A percentile compares a stretch with the other conserved stretches of the same genome.
Conservation (phyloP, 1,139 yeast species). For the Blastobotrys indianensis region DNA sequence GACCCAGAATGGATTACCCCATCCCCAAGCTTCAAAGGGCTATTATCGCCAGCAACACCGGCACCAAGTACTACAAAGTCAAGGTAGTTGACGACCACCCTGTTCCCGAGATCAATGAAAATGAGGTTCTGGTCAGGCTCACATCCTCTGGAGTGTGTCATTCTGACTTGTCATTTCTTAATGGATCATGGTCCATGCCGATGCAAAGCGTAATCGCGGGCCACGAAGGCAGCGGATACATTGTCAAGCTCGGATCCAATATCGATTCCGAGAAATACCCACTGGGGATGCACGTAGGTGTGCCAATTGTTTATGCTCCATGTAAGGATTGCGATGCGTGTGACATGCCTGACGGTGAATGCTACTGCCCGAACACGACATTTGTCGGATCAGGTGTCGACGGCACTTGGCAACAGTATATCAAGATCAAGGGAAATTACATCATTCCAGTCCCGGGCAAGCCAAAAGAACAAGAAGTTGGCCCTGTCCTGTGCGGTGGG, state of each 20-base stretch:
- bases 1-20: background rate
- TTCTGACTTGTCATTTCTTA: conserved; percentile 31
- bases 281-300: conserved; percentile 24
- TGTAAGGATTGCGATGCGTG: conserved; percentile 23
- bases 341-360: conserved; percentile 20
- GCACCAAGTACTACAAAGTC: conserved; percentile 17
- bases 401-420: conserved; percentile 73
- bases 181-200: conserved; percentile 39
- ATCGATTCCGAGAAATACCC: conserved; percentile 19
- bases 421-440: conserved; percentile 70
- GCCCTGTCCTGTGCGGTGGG: conserved; percentile 73
- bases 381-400: conserved; percentile 60
- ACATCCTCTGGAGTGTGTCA: conserved; percentile 37
- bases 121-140: conserved; percentile 28
- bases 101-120: conserved; percentile 26
- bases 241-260: conserved; percentile 23
- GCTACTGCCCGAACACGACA: conserved; percentile 16
- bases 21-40: conserved; percentile 28
- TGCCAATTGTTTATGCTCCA: conserved; percentile 21
- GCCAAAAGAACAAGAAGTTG: conserved; percentile 58
- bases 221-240: conserved; percentile 28
- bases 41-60: conserved; percentile 17
- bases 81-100: conserved; percentile 25
- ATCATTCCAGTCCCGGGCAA: conserved; percentile 66
- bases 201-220: conserved; percentile 43